These are phyloP conservation scores for Talaromyces marneffei DNA, from an alignment of 2,329 filamentous ascomycete species.

Conservation along the genomic window DNA sequence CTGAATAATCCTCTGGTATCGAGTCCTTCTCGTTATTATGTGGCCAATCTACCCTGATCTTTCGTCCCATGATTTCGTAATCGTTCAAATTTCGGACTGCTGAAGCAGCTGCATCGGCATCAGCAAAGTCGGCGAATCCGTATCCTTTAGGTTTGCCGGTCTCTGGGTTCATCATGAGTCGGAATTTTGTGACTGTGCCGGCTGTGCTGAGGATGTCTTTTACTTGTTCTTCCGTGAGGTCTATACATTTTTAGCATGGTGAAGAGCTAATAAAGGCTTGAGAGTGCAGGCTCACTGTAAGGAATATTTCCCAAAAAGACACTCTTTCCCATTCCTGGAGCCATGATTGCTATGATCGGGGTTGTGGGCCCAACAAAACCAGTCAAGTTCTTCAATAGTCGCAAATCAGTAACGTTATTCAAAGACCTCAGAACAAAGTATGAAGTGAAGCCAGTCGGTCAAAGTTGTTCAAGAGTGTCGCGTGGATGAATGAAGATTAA, in stretches of 20 bases:
- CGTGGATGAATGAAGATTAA: not conserved
- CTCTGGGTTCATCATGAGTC: conserved; percentile 91
- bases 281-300: conserved; percentile 57
- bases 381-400: not conserved
- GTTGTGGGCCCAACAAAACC: not conserved
- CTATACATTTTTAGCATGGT: conserved; percentile 43
- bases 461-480: too few relatives aligned
- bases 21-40: conserved; percentile 79
- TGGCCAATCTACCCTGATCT: conserved; percentile 90
- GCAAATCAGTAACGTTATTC: not conserved
- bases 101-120: conserved; percentile 84
- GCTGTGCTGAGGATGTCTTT: conserved; percentile 86
- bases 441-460: too few relatives aligned
- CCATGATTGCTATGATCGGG: conserved; percentile 28
- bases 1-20: conserved; percentile 46
- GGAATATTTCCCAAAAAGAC: conserved; percentile 56
- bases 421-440: too few relatives aligned
- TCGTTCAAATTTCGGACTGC: conserved; percentile 95
- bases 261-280: not conserved
- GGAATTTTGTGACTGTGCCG: conserved; percentile 85
- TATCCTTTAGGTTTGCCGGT: conserved; percentile 94
- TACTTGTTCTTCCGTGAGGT: conserved; percentile 93
- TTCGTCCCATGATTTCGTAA: conserved; percentile 89
- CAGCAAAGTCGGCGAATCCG: conserved; percentile 92
- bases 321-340: conserved; percentile 41